Conservation (phyloP, 495 filamentous ascomycete genomes). For the Lindgomyces ingoldianus region DNA sequence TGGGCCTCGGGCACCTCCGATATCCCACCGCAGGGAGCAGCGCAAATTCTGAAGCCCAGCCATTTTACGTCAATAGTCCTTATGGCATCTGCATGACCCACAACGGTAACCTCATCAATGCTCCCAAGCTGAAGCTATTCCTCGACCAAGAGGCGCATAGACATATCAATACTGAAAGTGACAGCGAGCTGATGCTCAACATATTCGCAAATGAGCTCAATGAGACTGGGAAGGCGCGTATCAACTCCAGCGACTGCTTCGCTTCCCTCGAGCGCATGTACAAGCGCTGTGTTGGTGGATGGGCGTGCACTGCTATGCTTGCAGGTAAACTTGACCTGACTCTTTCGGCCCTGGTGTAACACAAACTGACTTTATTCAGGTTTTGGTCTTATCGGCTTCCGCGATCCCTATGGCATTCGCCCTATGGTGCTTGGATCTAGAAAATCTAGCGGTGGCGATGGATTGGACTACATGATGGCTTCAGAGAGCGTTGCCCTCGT, state of each 20-base stretch:
- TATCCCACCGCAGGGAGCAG: constrained; percentile 91
- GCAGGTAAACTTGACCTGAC: constrained; percentile 58
- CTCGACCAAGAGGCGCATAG: constrained; percentile 88
- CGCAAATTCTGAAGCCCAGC: constrained; percentile 77
- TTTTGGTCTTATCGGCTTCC: constrained; percentile 87
- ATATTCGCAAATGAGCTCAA: constrained; percentile 92
- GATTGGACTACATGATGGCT: constrained; percentile 93
- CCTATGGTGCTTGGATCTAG: constrained; percentile 82
- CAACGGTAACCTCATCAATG: constrained; percentile 96
- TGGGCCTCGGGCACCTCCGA: constrained; percentile 86
- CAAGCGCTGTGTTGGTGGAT: constrained; percentile 76
- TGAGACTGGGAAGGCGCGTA: constrained; percentile 93
- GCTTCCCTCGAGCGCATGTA: constrained; percentile 74
- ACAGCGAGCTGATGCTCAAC: constrained; percentile 94
- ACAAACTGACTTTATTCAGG: constrained; percentile 47
- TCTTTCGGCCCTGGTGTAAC: neutral
- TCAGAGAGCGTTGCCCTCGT: constrained; percentile 93
- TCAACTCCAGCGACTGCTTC: constrained; percentile 90
- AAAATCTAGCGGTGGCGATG: constrained; percentile 63
- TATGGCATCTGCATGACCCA: constrained; percentile 73
- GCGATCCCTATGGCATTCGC: constrained; percentile 86
- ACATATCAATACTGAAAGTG: constrained; percentile 95
- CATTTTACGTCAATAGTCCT: constrained; percentile 91
- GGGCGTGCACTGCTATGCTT: constrained; percentile 88
- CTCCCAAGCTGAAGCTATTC: constrained; percentile 71